Evolutionary conservation across 2,329 filamentous ascomycete genomes (phyloP).

Genomic region (Drechslera avenae): DNA sequence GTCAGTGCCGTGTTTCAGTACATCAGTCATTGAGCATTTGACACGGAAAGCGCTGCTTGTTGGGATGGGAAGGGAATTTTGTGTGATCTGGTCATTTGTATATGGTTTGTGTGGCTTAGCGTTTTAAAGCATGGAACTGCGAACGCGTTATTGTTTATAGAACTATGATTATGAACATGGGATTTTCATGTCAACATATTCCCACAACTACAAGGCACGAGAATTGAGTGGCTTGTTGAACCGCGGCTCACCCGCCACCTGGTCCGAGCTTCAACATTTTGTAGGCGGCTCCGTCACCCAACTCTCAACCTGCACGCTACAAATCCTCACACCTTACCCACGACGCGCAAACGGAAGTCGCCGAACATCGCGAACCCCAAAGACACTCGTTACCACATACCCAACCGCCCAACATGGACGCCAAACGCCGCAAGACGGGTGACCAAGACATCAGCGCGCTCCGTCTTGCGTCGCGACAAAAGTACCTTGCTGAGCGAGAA

Average conservation of each 20-base stretch:
- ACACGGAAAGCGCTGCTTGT: neutral
- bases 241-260: constrained; percentile 5
- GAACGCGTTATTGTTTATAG: neutral
- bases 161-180: neutral
- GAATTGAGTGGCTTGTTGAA: neutral
- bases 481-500: constrained; percentile 93
- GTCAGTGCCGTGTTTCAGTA: constrained; percentile 98
- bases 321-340: neutral
- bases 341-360: neutral
- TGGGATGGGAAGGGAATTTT: neutral
- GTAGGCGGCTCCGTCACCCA: constrained; percentile 4
- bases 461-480: constrained; percentile 81
- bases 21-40: constrained; percentile 75
- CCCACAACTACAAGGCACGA: neutral
- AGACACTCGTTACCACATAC: neutral
- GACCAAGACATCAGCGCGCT: constrained; percentile 67
- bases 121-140: constrained; percentile 4
- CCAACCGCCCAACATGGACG: constrained; percentile 25
- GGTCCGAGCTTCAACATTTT: constrained; percentile 18
- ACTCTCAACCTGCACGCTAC: constrained; percentile 1
- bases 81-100: neutral
- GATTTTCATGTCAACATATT: neutral
- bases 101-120: neutral
- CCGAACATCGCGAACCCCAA: neutral
- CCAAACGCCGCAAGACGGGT: constrained; percentile 37